Evolutionary conservation across 306 rosid species (phyloP).

Genomic region (Datisca glomerata): DNA sequence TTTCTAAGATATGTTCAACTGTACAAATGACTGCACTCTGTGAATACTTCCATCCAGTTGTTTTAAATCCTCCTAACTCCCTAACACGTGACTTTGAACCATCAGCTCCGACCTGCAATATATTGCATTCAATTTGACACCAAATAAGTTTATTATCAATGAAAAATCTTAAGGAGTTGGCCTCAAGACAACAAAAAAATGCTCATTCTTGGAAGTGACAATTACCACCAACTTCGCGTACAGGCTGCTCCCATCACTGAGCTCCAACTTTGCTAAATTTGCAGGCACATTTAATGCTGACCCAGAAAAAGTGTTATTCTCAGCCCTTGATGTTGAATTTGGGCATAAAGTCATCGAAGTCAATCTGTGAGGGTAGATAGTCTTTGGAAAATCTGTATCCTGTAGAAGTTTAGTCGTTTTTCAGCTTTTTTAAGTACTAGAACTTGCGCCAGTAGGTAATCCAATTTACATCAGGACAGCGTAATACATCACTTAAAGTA

Average conservation of each 20-base stretch:
- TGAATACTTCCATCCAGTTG: constrained; percentile 88
- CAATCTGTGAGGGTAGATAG: constrained; percentile 52
- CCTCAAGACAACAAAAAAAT: background rate
- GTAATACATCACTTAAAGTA: background rate
- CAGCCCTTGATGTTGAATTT: constrained; percentile 25
- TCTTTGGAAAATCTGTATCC: constrained; percentile 57
- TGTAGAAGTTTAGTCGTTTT: constrained; percentile 26
- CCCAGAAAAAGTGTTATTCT: constrained; percentile 22
- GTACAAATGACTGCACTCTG: constrained; percentile 92
- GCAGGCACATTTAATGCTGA: constrained; percentile 29
- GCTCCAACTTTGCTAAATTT: constrained; percentile 55
- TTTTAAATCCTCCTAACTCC: constrained; percentile 68
- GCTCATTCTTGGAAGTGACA: no score
- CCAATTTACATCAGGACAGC: background rate
- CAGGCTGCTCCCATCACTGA: constrained; percentile 66
- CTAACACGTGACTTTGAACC: constrained; percentile 86
- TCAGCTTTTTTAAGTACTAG: background rate
- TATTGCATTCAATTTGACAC: constrained; percentile 11
- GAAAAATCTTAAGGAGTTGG: constrained; percentile 1
- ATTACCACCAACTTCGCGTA: constrained; percentile 89
- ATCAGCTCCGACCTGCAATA: constrained; percentile 82
- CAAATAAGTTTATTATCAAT: constrained; percentile 6
- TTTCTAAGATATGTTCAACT: constrained; percentile 57
- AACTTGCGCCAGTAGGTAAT: background rate
- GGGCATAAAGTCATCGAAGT: constrained; percentile 43